phyloP scores from a whole-genome alignment of 352 stramenopile genomes.

The Phytophthora parvispora region DNA sequence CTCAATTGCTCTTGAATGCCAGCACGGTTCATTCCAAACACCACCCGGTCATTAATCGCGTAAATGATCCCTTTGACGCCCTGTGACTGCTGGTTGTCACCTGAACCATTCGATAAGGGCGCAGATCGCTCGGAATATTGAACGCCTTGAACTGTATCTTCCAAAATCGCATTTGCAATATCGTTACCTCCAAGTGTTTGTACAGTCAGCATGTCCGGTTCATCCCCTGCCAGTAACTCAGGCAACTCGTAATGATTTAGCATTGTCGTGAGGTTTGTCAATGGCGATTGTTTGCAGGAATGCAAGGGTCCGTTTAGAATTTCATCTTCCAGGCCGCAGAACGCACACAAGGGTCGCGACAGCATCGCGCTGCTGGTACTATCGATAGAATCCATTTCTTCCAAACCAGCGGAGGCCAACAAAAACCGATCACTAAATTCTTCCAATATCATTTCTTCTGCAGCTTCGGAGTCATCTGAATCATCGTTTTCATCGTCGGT shows the following conservation, averaged over 20 bases:
- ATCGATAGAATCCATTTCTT: slow-evolving; percentile 2
- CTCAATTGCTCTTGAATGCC: slow-evolving; percentile 53
- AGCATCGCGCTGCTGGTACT: slow-evolving; percentile 1
- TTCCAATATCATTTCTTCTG: slow-evolving; percentile 65
- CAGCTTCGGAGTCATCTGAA: slow-evolving; percentile 45
- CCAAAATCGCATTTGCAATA: slow-evolving; percentile 30
- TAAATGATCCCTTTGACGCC: slow-evolving; percentile 43
- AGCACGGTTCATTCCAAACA: slow-evolving; percentile 50
- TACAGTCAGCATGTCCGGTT: slow-evolving; percentile 31
- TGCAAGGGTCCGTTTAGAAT: slow-evolving; percentile 71
- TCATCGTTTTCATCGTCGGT: slow-evolving; percentile 38
- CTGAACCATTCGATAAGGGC: neutral
- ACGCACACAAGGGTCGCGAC: slow-evolving; percentile 39
- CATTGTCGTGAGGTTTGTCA: slow-evolving; percentile 48
- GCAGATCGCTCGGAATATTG: slow-evolving; percentile 34
- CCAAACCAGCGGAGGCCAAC: neutral
- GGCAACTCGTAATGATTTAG: slow-evolving; percentile 68
- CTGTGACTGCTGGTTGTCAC: slow-evolving; percentile 4
- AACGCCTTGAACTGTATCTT: slow-evolving; percentile 48
- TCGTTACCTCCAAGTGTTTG: slow-evolving; percentile 32
- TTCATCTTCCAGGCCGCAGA: slow-evolving; percentile 72
- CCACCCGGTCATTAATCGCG: slow-evolving; percentile 64
- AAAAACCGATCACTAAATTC: slow-evolving; percentile 66
- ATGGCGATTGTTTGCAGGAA: slow-evolving; percentile 59
- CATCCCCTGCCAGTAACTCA: slow-evolving; percentile 43